Evolutionary conservation across 1,284 basidiomycete species (phyloP), one percentile per base, ranked within the genome.

Genomic region (Termitomyces sp.): DNA sequence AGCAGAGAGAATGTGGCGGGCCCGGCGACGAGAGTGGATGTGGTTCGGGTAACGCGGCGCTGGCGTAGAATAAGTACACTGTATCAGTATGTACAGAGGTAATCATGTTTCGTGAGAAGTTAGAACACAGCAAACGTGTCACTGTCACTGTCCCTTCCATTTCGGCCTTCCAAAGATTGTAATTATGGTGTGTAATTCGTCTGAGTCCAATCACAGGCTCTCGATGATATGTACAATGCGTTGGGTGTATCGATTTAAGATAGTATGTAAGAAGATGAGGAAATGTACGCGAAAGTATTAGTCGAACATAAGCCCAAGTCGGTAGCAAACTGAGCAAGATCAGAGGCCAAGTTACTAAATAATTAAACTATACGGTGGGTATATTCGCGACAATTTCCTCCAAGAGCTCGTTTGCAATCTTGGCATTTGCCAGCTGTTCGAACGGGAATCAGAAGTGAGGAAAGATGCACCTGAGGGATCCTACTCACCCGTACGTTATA

Each of bases 401-500:
- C 57, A 83, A 62, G 30, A 83, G 68, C 38, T 83, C 81, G 56
- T 74, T 67, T 11, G 83, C 83, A 46, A 81, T 78, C 68, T 86
- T 86, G 26, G 78, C 75, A 56, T 76, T 83, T 24, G 78, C 70
- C 37, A 82, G 73, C 84, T 86, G 57, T 0, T 21, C 43, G 21
- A 47, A 53, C 31, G 19, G 42, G 37, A 47, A 53, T 43, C 39
- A 35, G 45, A 28, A n/a, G 3, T 19, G 9, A 46, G 39, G 13
- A 53, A 26, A 34, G 46, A 21, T 24, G 18, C 48, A 50, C 28
- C 44, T 30, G 47, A 6, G 46, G n/a, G 19, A 48, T 24, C 19
- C 31, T 21, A 71, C 83, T 59, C 62, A 92, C 91, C 69, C 87
- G 78, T 50, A 94, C 70, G 64, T 91, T 91, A 62, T 92, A 86